These are phyloP conservation scores for Diaporthe vexans DNA, from an alignment of 2,329 filamentous ascomycete genomes.

Conservation along the genomic window DNA sequence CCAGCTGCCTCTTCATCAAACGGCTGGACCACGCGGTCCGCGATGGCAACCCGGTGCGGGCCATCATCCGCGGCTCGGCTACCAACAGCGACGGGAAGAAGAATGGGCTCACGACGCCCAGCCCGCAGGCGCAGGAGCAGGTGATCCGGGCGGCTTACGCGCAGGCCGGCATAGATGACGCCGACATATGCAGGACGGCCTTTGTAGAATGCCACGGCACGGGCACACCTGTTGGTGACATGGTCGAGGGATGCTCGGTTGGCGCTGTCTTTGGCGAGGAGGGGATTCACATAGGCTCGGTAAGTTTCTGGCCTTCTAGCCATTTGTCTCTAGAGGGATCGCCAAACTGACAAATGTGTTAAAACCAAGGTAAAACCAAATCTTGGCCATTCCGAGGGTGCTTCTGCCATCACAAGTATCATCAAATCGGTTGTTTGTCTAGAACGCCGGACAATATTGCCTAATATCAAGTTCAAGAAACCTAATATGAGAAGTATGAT, in stretches of 20 bases:
- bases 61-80: slow-evolving; percentile 63
- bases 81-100: slow-evolving; percentile 70
- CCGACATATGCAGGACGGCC: no score
- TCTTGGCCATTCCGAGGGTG: slow-evolving; percentile 46
- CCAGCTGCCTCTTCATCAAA: slow-evolving; percentile 69
- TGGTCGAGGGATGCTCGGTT: no score
- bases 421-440: slow-evolving; percentile 45
- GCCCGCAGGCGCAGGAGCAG: slow-evolving; percentile 62
- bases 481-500: slow-evolving; percentile 34
- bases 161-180: no score
- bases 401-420: slow-evolving; percentile 43
- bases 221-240: no score
- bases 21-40: slow-evolving; percentile 45
- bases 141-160: slow-evolving; percentile 42
- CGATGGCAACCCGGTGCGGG: slow-evolving; percentile 63
- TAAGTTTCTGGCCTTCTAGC: slow-evolving; percentile 54
- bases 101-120: slow-evolving; percentile 67
- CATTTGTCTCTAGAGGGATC: slow-evolving; percentile 44
- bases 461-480: slow-evolving; percentile 41
- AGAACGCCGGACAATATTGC: slow-evolving; percentile 44
- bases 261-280: no score
- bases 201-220: no score
- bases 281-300: slow-evolving; percentile 64
- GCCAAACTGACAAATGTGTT: no score
- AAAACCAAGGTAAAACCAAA: slow-evolving; percentile 43